Evolutionary conservation across 75 land plant genomes (phyloP), one percentile per base, ranked within the genome.

Genomic region (Selaginella tamariscina): DNA sequence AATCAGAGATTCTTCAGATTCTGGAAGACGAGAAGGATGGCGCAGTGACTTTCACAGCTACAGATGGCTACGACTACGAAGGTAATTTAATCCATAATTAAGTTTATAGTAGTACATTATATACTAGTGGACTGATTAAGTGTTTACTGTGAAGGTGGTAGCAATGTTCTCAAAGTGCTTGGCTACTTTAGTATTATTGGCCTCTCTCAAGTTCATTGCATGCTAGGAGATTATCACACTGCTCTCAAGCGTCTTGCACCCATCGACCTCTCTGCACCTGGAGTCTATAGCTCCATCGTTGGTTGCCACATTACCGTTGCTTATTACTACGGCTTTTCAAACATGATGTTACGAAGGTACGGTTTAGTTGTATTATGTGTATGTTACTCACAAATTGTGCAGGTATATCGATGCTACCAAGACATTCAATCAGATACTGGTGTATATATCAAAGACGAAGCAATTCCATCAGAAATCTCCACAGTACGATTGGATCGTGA

Each of bases 181-280:
- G 98, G 98, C 15, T 93, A 93, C 68, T 93, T 86, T 67, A 93
- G 98, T 71, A 93, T 93, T 79, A 79, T 89, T 24, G 98, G 98
- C 18, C 75, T 93, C 63, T 78, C 88, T 22, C 80, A 90, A 31
- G 90, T 93, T 30, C 98, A 93, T 67, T 93, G 95, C 67, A 73
- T 93, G 60, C 73, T 93, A 49, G 98, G 98, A 21, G 98, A 93
- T 72, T 93, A 93, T 72, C 85, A 83, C 2, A 89, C 89, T 71
- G 98, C 94, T n/a, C 74, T 93, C 5, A 91, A 86, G 74, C 85
- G 87, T 65, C 69, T 93, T 55, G 73, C 77, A 20, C 95, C 95
- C 0, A 93, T 93, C 77, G 95, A 93, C 33, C 86, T 86, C 32
- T 81, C 78, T 49, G 88, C 82, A 70, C 84, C 70, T 64, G 98